Base-by-base conservation (phyloP, 495 filamentous ascomycete genomes). In the Neurospora terricola region DNA sequence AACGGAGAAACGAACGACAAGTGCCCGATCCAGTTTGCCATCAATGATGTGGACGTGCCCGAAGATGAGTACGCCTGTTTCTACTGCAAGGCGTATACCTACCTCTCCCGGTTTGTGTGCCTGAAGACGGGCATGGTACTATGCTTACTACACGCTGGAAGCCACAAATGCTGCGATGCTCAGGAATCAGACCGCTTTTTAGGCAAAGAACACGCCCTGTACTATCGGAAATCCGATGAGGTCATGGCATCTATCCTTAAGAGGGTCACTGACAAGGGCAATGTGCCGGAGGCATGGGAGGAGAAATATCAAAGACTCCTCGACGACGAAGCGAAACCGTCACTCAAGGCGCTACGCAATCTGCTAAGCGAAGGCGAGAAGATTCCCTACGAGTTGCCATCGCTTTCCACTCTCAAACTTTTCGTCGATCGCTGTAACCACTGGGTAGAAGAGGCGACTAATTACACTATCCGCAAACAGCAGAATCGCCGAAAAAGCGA, bases 401-500 rank as follows among this genome's bases (percentile, higher is more conserved):
- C 93, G 75, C 86, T 99, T 72, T 88, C 91, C 76, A 87, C 90
- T 78, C 89, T 99, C 78, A 92, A 90, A 83, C 86, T 88, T 74
- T 98, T 95, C 84, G 96, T 98, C 81, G 93, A 96, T 76, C 90
- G 91, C 76, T 97, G 94, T 84, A 96, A 97, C 82, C 94, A 97
- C 81, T 97, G 96, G 93, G 94, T 98, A 75, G 96, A 99, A 75
- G 95, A 98, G 83, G 96, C 96, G 73, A 94, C 92, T 75, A 97
- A 94, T 80, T 99, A 96, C 86, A 97, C 95, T 76, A 94, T 94
- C 74, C 92, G 96, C 69, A 99, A 99, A 84, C 96, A 98, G 84
- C 95, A 98, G 82, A 97, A 97, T 81, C 91, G 96, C 77, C 93
- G 96, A 73, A 99, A 99, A 83, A 98, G 92, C 81, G 94, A 98